Conservation (phyloP, 805 yeast genomes). For the Wickerhamomyces ciferrii region DNA sequence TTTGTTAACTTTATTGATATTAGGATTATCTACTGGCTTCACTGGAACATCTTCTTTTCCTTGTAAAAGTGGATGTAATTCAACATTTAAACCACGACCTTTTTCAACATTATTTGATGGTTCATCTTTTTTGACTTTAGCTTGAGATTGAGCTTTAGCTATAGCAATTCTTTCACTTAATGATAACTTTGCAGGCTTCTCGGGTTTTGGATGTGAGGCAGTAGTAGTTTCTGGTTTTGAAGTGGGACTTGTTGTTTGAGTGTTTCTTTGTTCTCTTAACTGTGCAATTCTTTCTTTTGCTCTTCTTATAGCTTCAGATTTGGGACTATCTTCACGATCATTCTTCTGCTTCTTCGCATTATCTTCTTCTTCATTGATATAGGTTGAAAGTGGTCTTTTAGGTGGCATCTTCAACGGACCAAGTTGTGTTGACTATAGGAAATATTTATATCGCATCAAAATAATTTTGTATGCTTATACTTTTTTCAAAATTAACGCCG, state of each 20-base stretch:
- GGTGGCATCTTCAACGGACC: too few relatives aligned
- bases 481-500: too few relatives aligned
- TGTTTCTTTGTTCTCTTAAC: slow-evolving; percentile 1
- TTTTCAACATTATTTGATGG: neutral
- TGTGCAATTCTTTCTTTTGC: slow-evolving; percentile 8
- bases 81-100: slow-evolving; percentile 20
- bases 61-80: slow-evolving; percentile 24
- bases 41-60: slow-evolving; percentile 10
- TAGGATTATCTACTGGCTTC: slow-evolving; percentile 17
- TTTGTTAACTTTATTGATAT: slow-evolving; percentile 13
- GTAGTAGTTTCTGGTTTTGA: neutral
- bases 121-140: neutral
- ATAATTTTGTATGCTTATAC: too few relatives aligned
- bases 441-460: too few relatives aligned
- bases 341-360: slow-evolving; percentile 4
- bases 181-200: neutral
- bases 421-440: too few relatives aligned
- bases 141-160: neutral
- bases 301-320: slow-evolving; percentile 5
- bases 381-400: slow-evolving; percentile 1
- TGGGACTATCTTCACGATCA: neutral
- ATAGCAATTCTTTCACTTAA: neutral
- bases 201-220: neutral
- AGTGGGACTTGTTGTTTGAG: neutral
- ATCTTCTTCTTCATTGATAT: neutral